Conservation (phyloP, 2,329 filamentous ascomycete genomes). For the Pleochaeta shiraiana region DNA sequence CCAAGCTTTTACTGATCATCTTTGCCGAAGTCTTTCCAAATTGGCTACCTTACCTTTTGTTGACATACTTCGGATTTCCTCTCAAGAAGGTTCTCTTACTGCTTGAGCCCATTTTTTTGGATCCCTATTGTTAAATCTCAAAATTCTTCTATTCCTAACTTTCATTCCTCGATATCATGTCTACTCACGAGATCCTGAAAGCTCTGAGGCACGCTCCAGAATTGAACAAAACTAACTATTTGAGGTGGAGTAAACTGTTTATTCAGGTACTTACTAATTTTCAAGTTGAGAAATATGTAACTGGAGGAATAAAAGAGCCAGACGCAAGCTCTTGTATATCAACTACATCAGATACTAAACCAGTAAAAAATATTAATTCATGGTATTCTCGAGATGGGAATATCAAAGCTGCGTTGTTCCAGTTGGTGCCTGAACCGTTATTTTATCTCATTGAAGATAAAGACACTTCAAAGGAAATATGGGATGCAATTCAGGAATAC, state of each 20-base stretch:
- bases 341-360: neutral
- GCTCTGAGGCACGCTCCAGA: neutral
- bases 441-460: constrained; percentile 1
- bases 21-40: no score
- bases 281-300: neutral
- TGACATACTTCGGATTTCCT: no score
- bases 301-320: neutral
- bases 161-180: no score
- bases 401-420: neutral
- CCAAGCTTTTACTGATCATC: no score
- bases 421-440: neutral
- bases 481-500: neutral
- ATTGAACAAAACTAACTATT: neutral
- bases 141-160: no score
- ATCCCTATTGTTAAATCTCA: no score
- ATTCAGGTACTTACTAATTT: neutral
- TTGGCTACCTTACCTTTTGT: no score
- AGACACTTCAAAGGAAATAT: neutral
- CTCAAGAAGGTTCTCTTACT: no score
- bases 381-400: neutral
- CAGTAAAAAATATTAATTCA: neutral
- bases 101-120: no score
- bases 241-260: neutral
- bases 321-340: neutral
- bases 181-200: neutral